Percentiles rank a stretch among this genome's conserved stretches.
These are phyloP conservation scores for Xylariaceae sp. DNA, from an alignment of 2,329 filamentous ascomycete species.

Conservation along the genomic window DNA sequence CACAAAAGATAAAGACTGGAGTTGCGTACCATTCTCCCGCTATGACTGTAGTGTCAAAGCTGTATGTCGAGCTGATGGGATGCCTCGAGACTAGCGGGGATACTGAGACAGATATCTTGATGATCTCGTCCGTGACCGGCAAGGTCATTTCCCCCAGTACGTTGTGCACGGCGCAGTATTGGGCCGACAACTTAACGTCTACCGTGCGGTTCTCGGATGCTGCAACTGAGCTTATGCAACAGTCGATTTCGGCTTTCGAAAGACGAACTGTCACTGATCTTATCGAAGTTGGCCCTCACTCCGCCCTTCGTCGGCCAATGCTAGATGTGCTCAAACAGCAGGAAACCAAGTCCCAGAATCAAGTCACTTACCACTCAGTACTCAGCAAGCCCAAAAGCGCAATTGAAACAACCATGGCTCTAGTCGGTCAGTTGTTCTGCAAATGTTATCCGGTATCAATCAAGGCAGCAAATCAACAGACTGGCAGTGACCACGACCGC, in stretches of 20 bases:
- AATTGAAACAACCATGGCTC: not conserved
- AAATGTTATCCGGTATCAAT: slow-evolving; percentile 7
- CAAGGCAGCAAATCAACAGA: slow-evolving; percentile 1
- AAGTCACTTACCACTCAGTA: not conserved
- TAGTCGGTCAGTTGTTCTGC: slow-evolving; percentile 7
- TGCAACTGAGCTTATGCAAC: not conserved
- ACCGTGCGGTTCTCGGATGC: slow-evolving; percentile 12
- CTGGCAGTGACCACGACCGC: not conserved
- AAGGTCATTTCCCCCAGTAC: not conserved
- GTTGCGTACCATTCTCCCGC: slow-evolving; percentile 23
- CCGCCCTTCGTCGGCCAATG: slow-evolving; percentile 2
- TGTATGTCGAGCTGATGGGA: slow-evolving; percentile 13
- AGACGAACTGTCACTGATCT: not conserved
- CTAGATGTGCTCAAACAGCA: not conserved
- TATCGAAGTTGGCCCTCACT: slow-evolving; percentile 13
- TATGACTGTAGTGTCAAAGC: slow-evolving; percentile 15
- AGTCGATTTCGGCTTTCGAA: not conserved
- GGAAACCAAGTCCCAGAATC: not conserved
- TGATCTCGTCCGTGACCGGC: slow-evolving; percentile 7
- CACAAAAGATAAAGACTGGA: slow-evolving; percentile 7
- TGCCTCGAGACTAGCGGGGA: not conserved
- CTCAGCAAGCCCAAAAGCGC: not conserved
- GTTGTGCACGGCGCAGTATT: slow-evolving; percentile 13
- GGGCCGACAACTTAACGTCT: slow-evolving; percentile 28
- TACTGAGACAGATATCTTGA: not conserved